A percentile compares a stretch with the other conserved stretches of the same genome.
These are phyloP conservation scores for Cladosporium sp. DNA, from an alignment of 2,329 filamentous ascomycete genomes.

Conservation along the genomic window DNA sequence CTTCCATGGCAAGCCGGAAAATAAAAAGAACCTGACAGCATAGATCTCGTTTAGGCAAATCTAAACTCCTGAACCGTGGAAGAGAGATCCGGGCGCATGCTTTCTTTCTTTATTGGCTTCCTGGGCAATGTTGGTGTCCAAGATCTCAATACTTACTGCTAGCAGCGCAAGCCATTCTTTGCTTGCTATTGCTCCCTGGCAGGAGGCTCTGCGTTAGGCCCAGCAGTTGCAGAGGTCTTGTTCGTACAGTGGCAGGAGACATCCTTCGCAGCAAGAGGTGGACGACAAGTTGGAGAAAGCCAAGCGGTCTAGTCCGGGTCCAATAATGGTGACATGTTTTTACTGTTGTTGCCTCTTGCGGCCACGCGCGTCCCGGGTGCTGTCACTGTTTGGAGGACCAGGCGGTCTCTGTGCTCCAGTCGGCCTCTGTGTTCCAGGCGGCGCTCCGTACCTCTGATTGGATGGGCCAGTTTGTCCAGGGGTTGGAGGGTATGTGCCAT, in stretches of 20 bases:
- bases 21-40: too few relatives aligned
- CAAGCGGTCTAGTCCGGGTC: not conserved
- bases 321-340: not conserved
- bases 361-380: slow-evolving; percentile 4
- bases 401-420: slow-evolving; percentile 3
- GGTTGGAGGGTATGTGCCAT: not conserved
- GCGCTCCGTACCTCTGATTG: slow-evolving; percentile 3
- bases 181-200: slow-evolving; percentile 3
- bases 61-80: too few relatives aligned
- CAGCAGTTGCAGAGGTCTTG: not conserved
- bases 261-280: not conserved
- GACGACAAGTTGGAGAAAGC: not conserved
- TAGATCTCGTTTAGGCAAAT: too few relatives aligned
- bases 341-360: slow-evolving; percentile 1
- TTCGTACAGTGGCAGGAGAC: not conserved
- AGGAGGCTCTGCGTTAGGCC: slow-evolving; percentile 5
- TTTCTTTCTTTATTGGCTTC: too few relatives aligned
- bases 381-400: slow-evolving; percentile 3
- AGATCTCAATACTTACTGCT: slow-evolving; percentile 7
- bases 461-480: slow-evolving; percentile 3
- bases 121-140: too few relatives aligned
- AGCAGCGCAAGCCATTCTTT: slow-evolving; percentile 5
- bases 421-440: not conserved
- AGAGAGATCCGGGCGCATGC: too few relatives aligned
- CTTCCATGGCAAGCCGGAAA: too few relatives aligned